Evolutionary conservation across 495 filamentous ascomycete genomes (phyloP).

Genomic region (Rusavskia elegans): DNA sequence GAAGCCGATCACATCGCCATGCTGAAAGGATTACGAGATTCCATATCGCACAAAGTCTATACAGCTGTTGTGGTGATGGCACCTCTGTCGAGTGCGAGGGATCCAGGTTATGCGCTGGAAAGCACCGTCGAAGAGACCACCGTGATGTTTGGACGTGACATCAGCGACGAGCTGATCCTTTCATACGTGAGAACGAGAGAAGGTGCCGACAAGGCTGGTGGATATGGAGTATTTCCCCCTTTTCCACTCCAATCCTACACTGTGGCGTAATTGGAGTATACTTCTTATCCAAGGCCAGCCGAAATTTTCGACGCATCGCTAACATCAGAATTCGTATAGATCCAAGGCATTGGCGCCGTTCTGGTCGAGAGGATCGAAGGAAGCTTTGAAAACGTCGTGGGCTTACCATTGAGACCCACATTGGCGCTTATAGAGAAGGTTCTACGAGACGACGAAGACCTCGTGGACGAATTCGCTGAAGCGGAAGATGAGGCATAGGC

Average conservation of each 20-base stretch:
- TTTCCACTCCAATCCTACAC: background rate
- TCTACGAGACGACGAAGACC: constrained; percentile 38
- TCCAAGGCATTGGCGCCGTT: constrained; percentile 77
- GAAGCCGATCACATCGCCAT: constrained; percentile 71
- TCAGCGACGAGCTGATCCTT: constrained; percentile 68
- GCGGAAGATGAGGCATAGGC: constrained; percentile 9
- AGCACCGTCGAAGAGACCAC: constrained; percentile 72
- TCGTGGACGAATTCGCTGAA: constrained; percentile 20
- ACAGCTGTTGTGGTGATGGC: constrained; percentile 71
- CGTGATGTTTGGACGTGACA: constrained; percentile 59
- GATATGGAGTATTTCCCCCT: constrained; percentile 45
- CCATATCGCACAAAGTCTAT: constrained; percentile 55
- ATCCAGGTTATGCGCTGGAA: constrained; percentile 76
- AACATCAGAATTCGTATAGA: constrained; percentile 2
- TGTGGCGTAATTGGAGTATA: background rate
- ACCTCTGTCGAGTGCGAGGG: constrained; percentile 54
- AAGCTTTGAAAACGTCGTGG: constrained; percentile 85
- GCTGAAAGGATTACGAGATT: constrained; percentile 65
- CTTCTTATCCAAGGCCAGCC: background rate
- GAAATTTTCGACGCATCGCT: background rate
- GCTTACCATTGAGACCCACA: constrained; percentile 71
- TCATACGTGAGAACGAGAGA: constrained; percentile 83
- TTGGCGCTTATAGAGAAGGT: constrained; percentile 77
- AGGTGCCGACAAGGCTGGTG: constrained; percentile 90
- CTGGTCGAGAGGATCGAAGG: constrained; percentile 81